These are phyloP conservation scores for Suillus spraguei DNA, from an alignment of 768 basidiomycete species.

Conservation along the genomic window DNA sequence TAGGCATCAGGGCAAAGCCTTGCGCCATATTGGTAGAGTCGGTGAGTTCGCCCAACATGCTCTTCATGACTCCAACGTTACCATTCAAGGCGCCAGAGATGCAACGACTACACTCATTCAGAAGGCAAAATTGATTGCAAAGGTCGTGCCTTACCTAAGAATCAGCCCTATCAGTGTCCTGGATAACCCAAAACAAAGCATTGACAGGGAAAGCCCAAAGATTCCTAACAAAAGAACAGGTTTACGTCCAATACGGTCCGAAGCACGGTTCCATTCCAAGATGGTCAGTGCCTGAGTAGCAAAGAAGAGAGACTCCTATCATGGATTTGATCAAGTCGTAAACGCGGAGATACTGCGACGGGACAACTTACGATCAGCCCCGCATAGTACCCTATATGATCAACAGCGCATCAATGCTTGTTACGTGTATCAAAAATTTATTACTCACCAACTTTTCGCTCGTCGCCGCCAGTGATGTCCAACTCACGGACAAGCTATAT, in stretches of 20 bases:
- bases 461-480: constrained; percentile 28
- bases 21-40: constrained; percentile 58
- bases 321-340: constrained; percentile 3
- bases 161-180: constrained; percentile 58
- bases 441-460: constrained; percentile 42
- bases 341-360: background rate
- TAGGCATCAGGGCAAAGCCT: constrained; percentile 37
- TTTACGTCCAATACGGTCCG: constrained; percentile 51
- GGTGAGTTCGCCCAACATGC: constrained; percentile 67
- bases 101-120: constrained; percentile 48
- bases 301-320: constrained; percentile 50
- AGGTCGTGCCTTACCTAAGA: constrained; percentile 44
- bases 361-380: constrained; percentile 46
- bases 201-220: constrained; percentile 48
- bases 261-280: constrained; percentile 50
- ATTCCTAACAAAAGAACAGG: constrained; percentile 47
- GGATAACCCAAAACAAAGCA: constrained; percentile 65
- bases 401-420: background rate
- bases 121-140: background rate
- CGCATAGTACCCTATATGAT: constrained; percentile 44
- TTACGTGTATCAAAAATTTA: background rate
- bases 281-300: constrained; percentile 47
- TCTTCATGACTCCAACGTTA: constrained; percentile 75
- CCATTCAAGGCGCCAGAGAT: constrained; percentile 70
- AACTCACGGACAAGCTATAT: constrained; percentile 37